Conservation (phyloP, 441 rosid species). For the Daphne laureola region DNA sequence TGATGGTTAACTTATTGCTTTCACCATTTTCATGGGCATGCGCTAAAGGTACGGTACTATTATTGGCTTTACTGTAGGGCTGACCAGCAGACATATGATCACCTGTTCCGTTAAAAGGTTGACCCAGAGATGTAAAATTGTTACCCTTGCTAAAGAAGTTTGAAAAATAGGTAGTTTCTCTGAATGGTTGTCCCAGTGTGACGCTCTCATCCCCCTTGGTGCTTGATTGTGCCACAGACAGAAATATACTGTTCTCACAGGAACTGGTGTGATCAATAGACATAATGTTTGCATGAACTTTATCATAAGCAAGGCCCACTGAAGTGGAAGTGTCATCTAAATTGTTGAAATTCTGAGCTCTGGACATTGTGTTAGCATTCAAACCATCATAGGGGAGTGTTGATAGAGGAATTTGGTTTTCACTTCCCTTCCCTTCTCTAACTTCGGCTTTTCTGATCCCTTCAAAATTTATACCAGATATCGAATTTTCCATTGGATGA, state of each 20-base stretch:
- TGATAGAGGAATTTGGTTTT: constrained; percentile 28
- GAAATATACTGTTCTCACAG: constrained; percentile 31
- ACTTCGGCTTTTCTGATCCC: constrained; percentile 70
- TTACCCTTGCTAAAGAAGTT: constrained; percentile 23
- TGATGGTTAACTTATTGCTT: constrained; percentile 20
- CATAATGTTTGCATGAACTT: constrained; percentile 29
- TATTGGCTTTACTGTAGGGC: constrained; percentile 33
- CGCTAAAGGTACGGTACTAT: constrained; percentile 22
- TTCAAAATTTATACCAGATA: constrained; percentile 36
- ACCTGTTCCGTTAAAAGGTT: constrained; percentile 28
- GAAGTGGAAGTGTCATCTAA: constrained; percentile 32
- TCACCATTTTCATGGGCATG: constrained; percentile 25
- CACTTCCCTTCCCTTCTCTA: constrained; percentile 52
- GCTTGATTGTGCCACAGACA: constrained; percentile 48
- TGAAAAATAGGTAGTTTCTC: constrained; percentile 23
- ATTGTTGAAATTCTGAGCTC: constrained; percentile 29
- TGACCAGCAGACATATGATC: constrained; percentile 36
- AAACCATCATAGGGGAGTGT: constrained; percentile 28
- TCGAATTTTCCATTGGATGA: constrained; percentile 40
- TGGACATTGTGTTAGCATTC: constrained; percentile 24
- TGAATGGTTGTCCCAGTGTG: constrained; percentile 32
- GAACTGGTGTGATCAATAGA: constrained; percentile 26
- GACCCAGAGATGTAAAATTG: constrained; percentile 33
- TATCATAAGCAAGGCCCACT: constrained; percentile 35
- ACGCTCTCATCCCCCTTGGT: constrained; percentile 34